These are phyloP conservation scores for Didymella segeticola DNA, from an alignment of 2,329 filamentous ascomycete species.

Conservation along the genomic window DNA sequence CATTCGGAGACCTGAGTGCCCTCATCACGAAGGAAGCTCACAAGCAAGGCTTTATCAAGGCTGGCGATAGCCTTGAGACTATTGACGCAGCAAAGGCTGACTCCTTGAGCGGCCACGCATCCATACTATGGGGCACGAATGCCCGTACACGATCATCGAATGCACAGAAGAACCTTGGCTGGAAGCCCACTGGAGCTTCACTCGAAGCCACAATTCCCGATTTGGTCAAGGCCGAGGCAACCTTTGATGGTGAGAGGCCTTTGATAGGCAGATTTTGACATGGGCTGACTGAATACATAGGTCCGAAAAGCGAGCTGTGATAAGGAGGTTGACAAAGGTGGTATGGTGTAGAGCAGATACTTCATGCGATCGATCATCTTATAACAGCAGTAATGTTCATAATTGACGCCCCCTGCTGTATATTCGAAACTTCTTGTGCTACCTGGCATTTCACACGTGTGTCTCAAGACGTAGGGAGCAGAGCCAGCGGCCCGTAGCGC, in stretches of 20 bases:
- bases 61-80: constrained; percentile 9
- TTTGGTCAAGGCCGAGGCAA: constrained; percentile 13
- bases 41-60: constrained; percentile 20
- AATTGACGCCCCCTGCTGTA: too few relatives aligned
- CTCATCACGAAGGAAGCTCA: constrained; percentile 23
- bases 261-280: not conserved
- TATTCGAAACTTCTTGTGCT: too few relatives aligned
- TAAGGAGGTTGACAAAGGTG: too few relatives aligned
- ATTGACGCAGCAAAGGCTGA: constrained; percentile 27
- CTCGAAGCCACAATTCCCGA: constrained; percentile 16
- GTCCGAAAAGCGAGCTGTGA: not conserved
- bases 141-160: constrained; percentile 20
- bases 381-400: too few relatives aligned
- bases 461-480: too few relatives aligned
- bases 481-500: too few relatives aligned
- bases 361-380: too few relatives aligned
- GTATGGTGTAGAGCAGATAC: too few relatives aligned
- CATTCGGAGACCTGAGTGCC: constrained; percentile 19
- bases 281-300: not conserved
- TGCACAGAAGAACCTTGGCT: constrained; percentile 16
- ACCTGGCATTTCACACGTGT: too few relatives aligned
- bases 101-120: constrained; percentile 21
- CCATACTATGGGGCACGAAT: constrained; percentile 29
- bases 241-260: not conserved
- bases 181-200: constrained; percentile 18